Evolutionary conservation across 2,329 filamentous ascomycete species (phyloP).

Genomic region (Exophiala alcalophila): DNA sequence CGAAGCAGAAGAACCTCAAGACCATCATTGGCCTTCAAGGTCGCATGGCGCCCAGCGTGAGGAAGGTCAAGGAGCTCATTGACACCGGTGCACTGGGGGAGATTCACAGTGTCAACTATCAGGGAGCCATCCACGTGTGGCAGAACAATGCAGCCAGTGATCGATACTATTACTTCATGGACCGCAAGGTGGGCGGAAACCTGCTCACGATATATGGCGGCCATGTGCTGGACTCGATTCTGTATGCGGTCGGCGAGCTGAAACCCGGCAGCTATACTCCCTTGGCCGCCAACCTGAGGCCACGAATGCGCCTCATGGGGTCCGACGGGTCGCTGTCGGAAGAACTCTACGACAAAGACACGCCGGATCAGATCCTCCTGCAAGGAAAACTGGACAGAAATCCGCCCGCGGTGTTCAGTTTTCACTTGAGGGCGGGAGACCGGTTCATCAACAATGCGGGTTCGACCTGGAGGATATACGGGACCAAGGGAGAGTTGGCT

Average conservation of each 20-base stretch:
- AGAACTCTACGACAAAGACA: slow-evolving; percentile 29
- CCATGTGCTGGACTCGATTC: slow-evolving; percentile 32
- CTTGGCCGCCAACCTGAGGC: slow-evolving; percentile 25
- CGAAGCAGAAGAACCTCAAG: slow-evolving; percentile 35
- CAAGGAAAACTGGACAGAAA: slow-evolving; percentile 26
- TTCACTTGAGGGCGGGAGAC: slow-evolving; percentile 29
- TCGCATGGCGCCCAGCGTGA: slow-evolving; percentile 44
- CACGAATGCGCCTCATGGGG: slow-evolving; percentile 25
- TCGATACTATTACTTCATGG: slow-evolving; percentile 49
- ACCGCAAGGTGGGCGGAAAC: slow-evolving; percentile 47
- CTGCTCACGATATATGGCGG: slow-evolving; percentile 41
- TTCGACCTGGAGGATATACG: slow-evolving; percentile 32
- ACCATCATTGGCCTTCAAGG: slow-evolving; percentile 55
- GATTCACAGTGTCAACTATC: slow-evolving; percentile 52
- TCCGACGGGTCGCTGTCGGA: slow-evolving; percentile 26
- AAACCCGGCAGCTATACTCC: slow-evolving; percentile 24
- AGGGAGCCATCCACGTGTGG: slow-evolving; percentile 39
- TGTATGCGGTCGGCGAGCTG: slow-evolving; percentile 29
- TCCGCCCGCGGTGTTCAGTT: slow-evolving; percentile 26
- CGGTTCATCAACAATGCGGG: slow-evolving; percentile 29
- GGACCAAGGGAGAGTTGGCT: slow-evolving; percentile 41
- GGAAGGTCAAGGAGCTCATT: slow-evolving; percentile 48
- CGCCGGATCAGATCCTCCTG: slow-evolving; percentile 31
- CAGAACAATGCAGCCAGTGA: slow-evolving; percentile 29
- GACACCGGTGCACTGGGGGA: slow-evolving; percentile 49